Percentiles rank a stretch among this genome's conserved stretches.
Conservation (phyloP, 129 eudicot species). For the Cynara cardunculus region DNA sequence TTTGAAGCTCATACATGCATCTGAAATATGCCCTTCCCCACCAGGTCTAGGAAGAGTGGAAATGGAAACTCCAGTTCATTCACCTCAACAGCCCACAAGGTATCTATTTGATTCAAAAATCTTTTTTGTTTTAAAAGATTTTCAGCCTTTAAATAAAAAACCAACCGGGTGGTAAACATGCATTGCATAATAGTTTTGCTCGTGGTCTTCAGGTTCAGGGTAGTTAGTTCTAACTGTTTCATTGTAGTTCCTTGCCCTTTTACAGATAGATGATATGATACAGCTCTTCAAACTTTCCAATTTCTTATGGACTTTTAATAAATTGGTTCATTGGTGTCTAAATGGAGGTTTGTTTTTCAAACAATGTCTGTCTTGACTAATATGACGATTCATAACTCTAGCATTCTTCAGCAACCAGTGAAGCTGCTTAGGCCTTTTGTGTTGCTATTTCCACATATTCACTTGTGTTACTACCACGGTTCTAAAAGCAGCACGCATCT, state of each 20-base stretch:
- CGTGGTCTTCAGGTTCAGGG: background rate
- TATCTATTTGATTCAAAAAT: conserved; percentile 27
- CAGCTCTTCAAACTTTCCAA: background rate
- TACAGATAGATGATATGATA: conserved; percentile 6
- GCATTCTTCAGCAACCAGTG: conserved; percentile 1
- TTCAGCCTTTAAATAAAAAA: background rate
- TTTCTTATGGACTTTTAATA: background rate
- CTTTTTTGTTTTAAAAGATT: background rate
- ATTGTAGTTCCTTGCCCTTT: background rate
- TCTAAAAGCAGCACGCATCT: too few species aligned
- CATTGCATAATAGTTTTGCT: background rate
- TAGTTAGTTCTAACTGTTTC: conserved; percentile 5
- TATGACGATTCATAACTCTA: background rate
- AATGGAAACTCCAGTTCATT: conserved; percentile 76
- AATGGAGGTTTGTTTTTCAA: background rate
- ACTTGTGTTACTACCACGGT: background rate
- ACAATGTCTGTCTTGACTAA: background rate
- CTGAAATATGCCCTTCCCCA: conserved; percentile 15
- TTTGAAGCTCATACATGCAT: conserved; percentile 5
- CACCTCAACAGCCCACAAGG: conserved; percentile 71
- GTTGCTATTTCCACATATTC: background rate
- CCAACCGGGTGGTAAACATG: conserved; percentile 4
- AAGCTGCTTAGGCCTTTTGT: conserved; percentile 2
- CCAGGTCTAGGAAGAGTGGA: conserved; percentile 85
- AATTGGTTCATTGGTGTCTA: background rate